Percentiles rank a stretch among this genome's conserved stretches.
Conservation (phyloP, 2,329 filamentous ascomycete species). For the Xylogone sp. region DNA sequence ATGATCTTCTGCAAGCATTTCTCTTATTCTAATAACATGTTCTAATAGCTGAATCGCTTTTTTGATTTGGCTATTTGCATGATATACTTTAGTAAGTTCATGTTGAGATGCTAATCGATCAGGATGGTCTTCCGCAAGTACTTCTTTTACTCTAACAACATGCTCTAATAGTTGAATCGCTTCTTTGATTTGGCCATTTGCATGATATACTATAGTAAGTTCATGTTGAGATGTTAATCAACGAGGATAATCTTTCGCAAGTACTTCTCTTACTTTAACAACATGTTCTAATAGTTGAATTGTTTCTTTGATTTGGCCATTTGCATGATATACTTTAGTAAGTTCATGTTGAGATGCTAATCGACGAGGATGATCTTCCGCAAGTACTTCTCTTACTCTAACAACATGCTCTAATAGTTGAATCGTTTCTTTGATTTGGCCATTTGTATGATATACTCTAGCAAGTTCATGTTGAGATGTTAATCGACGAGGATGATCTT, state of each 20-base stretch:
- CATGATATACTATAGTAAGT: conserved; percentile 2
- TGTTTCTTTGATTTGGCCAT: conserved; percentile 16
- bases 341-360: conserved; percentile 7
- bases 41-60: neutral
- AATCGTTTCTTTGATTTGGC: conserved; percentile 17
- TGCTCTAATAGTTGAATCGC: neutral
- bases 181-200: conserved; percentile 5
- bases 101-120: conserved; percentile 2
- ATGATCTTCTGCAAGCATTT: neutral
- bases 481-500: conserved; percentile 8
- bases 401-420: conserved; percentile 12
- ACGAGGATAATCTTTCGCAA: conserved; percentile 3
- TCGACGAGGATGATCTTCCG: conserved; percentile 8
- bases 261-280: conserved; percentile 11
- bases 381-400: conserved; percentile 6
- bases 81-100: conserved; percentile 1
- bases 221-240: conserved; percentile 1
- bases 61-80: conserved; percentile 5
- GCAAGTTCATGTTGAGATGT: conserved; percentile 15
- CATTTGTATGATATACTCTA: conserved; percentile 14
- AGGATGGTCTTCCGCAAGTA: conserved; percentile 4
- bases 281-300: conserved; percentile 18
- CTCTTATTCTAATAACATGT: neutral
- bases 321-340: conserved; percentile 3
- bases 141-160: conserved; percentile 14